A percentile compares a stretch with the other conserved stretches of the same genome.
phyloP scores from a whole-genome alignment of 495 filamentous ascomycete species.

The Trichodelitschia bisporula region DNA sequence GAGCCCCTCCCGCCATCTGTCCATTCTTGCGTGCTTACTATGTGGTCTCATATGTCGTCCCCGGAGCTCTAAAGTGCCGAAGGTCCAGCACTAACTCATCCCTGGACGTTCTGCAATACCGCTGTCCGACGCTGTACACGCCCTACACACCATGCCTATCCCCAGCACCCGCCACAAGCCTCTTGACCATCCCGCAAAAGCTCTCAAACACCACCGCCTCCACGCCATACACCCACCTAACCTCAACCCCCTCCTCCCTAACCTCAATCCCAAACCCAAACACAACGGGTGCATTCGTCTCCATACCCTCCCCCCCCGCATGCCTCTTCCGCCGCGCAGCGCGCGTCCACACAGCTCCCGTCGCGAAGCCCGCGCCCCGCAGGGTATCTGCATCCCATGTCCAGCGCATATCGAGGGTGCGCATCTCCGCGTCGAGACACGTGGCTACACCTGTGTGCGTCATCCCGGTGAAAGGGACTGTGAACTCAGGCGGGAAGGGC shows the following conservation, averaged over 20 bases:
- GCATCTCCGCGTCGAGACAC: slow-evolving; percentile 19
- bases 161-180: slow-evolving; percentile 10
- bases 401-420: slow-evolving; percentile 25
- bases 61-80: no score
- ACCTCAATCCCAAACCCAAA: slow-evolving; percentile 24
- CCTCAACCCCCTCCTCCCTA: slow-evolving; percentile 15
- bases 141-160: no score
- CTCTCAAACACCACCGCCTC: slow-evolving; percentile 69
- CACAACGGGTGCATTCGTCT: slow-evolving; percentile 11
- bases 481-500: slow-evolving; percentile 31
- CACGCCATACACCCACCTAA: slow-evolving; percentile 55
- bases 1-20: no score
- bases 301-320: slow-evolving; percentile 12
- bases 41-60: no score
- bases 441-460: slow-evolving; percentile 12
- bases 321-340: slow-evolving; percentile 30
- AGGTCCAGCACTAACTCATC: no score
- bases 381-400: slow-evolving; percentile 19
- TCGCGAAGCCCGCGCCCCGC: slow-evolving; percentile 29
- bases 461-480: slow-evolving; percentile 18
- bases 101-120: no score
- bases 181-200: slow-evolving; percentile 56
- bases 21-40: no score
- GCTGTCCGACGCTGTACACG: no score
- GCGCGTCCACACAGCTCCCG: slow-evolving; percentile 50